These are phyloP conservation scores for Yarrowia phangngaensis DNA, from an alignment of 805 yeast genomes.

Conservation along the genomic window DNA sequence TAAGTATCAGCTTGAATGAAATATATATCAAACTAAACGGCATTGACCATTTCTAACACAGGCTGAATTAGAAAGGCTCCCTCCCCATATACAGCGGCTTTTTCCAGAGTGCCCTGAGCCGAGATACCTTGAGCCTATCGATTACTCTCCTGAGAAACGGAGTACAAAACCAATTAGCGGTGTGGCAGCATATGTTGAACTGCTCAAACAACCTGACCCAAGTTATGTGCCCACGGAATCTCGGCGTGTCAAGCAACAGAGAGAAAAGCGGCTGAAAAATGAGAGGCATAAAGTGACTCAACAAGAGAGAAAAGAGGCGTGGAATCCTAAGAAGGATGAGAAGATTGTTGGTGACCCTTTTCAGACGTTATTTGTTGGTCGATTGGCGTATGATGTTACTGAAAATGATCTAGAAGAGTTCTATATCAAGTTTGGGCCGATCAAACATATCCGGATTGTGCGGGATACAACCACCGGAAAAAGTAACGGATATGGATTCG, in stretches of 20 bases:
- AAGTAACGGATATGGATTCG: constrained; percentile 80
- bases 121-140: constrained; percentile 49
- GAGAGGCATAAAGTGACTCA: constrained; percentile 36
- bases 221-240: constrained; percentile 39
- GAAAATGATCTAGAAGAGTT: constrained; percentile 65
- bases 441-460: constrained; percentile 60
- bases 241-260: constrained; percentile 36
- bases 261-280: constrained; percentile 35
- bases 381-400: constrained; percentile 60
- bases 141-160: constrained; percentile 49
- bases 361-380: constrained; percentile 70
- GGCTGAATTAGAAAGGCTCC: constrained; percentile 45
- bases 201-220: constrained; percentile 36
- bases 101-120: constrained; percentile 58
- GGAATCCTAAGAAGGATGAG: constrained; percentile 59
- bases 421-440: constrained; percentile 64
- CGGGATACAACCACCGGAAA: constrained; percentile 50
- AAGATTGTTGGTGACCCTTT: constrained; percentile 68
- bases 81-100: constrained; percentile 47
- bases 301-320: constrained; percentile 39
- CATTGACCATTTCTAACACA: constrained; percentile 28
- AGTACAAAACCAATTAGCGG: constrained; percentile 49
- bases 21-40: too few relatives aligned
- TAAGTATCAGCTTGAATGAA: not conserved
- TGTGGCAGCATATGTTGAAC: constrained; percentile 39